phyloP scores from a whole-genome alignment of 208 protist species.

The Borovskyia barvae region DNA sequence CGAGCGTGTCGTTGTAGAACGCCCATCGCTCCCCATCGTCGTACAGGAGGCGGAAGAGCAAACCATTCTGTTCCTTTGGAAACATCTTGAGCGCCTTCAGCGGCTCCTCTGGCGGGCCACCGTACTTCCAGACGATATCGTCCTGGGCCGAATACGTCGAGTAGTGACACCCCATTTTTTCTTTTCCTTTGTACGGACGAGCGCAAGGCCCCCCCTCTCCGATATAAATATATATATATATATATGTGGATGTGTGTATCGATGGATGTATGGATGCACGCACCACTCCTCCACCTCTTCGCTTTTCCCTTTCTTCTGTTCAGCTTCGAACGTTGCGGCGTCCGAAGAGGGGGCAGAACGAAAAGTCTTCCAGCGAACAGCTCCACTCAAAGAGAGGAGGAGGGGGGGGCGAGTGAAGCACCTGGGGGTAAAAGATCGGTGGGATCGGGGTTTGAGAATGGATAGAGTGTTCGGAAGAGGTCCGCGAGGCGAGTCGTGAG shows the following conservation, averaged over 20 bases:
- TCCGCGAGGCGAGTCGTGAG: too few relatives aligned
- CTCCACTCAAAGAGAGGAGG: too few relatives aligned
- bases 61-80: constrained; percentile 60
- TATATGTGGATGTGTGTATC: neutral
- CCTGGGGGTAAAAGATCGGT: too few relatives aligned
- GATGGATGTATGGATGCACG: too few relatives aligned
- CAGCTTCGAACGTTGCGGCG: too few relatives aligned
- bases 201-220: neutral
- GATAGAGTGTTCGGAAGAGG: too few relatives aligned
- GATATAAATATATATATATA: neutral
- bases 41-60: constrained; percentile 67
- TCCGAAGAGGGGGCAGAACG: too few relatives aligned
- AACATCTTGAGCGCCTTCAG: constrained; percentile 71
- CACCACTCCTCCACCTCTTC: too few relatives aligned
- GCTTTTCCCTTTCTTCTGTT: too few relatives aligned
- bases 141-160: constrained; percentile 58
- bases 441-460: too few relatives aligned
- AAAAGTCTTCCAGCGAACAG: too few relatives aligned
- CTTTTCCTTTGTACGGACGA: neutral
- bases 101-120: constrained; percentile 42
- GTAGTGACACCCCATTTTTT: constrained; percentile 67
- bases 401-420: too few relatives aligned
- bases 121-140: constrained; percentile 74
- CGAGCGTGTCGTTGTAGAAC: constrained; percentile 75
- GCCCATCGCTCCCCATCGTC: constrained; percentile 61